Base-by-base conservation (phyloP, 805 yeast species). In the Wickerhamomyces canadensis region DNA sequence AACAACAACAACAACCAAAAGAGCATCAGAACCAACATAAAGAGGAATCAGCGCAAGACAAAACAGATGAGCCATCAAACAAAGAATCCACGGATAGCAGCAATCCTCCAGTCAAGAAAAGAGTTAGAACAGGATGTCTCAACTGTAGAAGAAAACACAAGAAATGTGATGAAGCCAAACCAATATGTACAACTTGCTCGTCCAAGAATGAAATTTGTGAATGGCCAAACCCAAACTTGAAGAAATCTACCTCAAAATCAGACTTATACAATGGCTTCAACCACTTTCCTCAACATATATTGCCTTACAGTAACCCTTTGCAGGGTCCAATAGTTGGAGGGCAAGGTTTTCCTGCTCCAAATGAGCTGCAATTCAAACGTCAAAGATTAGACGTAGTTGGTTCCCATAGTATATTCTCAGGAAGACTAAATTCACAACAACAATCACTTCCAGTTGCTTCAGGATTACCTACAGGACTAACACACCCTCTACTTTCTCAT, bases 141-240 rank as follows among this genome's bases (percentile, higher is more conserved):
- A 76, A 78, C 33, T 79, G 86, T 54, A 66, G 84, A 36, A 68
- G 72, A 43, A 68, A 83, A 49, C 79, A 78, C 59, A 69, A 79
- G 61, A 78, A 78, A 61, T 78, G 84, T 57, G 82, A 77, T 48
- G 75, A 74, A 44, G 57, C 58, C 27, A 62, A 60, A 40, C 67
- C 70, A n/a, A 49, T 49, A 42, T 64, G 68, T 37, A 59, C 60
- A 14, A 67, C 68, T 37, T 72, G 78, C 45, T 39, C 52, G 12
- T 38, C 52, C 7, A 65, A 71, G 42, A 31, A 29, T 19, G 47
- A 43, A 50, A 48, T 24, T 42, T 62, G 40, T 28, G 45, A 45
- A 33, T 45, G 49, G 49, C 49, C 49, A 10, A 23, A 34, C 15
- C 35, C 45, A 31, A 36, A 31, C 19, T 9, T 33, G 2, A 40